Percentiles rank a stretch among this genome's conserved stretches.
Conservation (phyloP, 345 rosid species). For the Rhodomyrtus tomentosa region DNA sequence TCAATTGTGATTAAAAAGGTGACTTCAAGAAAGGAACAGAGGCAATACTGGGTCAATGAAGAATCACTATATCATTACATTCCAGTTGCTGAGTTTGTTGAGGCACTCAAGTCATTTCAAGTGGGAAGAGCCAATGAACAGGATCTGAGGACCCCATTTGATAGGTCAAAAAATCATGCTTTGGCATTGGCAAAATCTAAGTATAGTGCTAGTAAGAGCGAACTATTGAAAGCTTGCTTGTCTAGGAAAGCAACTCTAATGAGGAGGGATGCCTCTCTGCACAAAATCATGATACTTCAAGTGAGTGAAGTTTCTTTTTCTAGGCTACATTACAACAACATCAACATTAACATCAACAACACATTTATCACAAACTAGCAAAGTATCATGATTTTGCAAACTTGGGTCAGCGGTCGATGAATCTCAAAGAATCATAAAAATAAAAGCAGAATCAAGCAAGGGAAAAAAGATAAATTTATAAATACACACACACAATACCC, state of each 20-base stretch:
- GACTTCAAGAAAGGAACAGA: slow-evolving; percentile 11
- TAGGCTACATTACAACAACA: neutral
- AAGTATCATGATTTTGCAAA: too few species aligned
- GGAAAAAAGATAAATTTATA: too few species aligned
- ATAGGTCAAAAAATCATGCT: slow-evolving; percentile 4
- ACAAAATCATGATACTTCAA: neutral
- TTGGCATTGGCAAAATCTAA: slow-evolving; percentile 4
- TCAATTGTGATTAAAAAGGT: neutral
- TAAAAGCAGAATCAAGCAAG: too few species aligned
- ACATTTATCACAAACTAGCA: too few species aligned
- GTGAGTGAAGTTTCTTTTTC: neutral
- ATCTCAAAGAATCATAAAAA: too few species aligned
- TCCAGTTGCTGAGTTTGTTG: neutral
- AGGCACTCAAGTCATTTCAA: slow-evolving; percentile 2
- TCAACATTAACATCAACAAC: too few species aligned
- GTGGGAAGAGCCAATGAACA: neutral
- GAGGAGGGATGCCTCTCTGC: neutral
- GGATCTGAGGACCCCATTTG: slow-evolving; percentile 3
- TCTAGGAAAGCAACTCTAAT: slow-evolving; percentile 6
- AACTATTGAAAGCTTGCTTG: slow-evolving; percentile 16
- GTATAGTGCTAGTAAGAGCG: slow-evolving; percentile 9
- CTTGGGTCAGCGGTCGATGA: too few species aligned
- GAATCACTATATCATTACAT: neutral
- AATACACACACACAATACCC: too few species aligned
- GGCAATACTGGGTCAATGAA: slow-evolving; percentile 4